Evolutionary conservation across 305 asterid genomes (phyloP).

Genomic region (Solanum hybrid): DNA sequence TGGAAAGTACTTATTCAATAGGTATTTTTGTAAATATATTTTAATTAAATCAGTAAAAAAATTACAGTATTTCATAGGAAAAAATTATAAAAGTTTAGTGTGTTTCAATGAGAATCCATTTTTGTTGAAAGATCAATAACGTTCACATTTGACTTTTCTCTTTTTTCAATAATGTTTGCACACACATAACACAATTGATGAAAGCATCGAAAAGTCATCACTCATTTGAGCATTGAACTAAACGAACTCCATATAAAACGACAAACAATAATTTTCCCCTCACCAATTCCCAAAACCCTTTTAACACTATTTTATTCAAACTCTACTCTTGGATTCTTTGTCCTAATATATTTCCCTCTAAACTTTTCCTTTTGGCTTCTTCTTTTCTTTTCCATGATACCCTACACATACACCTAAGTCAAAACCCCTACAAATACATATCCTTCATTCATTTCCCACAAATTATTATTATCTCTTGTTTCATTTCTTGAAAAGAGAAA

Average conservation of each 20-base stretch:
- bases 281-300: not conserved
- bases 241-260: conserved; percentile 17
- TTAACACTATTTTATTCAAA: conserved; percentile 3
- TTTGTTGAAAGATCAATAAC: not conserved
- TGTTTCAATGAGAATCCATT: not conserved
- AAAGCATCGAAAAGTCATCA: not conserved
- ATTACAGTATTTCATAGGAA: not conserved
- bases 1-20: too few relatives aligned
- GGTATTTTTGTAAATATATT: not conserved
- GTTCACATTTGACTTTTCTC: conserved; percentile 1
- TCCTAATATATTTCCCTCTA: conserved; percentile 28
- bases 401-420: not conserved
- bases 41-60: too few relatives aligned
- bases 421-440: not conserved
- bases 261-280: conserved; percentile 22
- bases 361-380: conserved; percentile 50
- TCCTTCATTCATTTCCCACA: not conserved
- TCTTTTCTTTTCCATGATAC: conserved; percentile 35
- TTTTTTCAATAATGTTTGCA: not conserved
- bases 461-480: not conserved
- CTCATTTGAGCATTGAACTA: not conserved
- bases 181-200: conserved; percentile 2
- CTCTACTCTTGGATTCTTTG: conserved; percentile 5
- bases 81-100: not conserved
- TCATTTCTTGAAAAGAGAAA: not conserved